Conservation (phyloP, 345 rosid genomes). For the Sisymbrium irio region DNA sequence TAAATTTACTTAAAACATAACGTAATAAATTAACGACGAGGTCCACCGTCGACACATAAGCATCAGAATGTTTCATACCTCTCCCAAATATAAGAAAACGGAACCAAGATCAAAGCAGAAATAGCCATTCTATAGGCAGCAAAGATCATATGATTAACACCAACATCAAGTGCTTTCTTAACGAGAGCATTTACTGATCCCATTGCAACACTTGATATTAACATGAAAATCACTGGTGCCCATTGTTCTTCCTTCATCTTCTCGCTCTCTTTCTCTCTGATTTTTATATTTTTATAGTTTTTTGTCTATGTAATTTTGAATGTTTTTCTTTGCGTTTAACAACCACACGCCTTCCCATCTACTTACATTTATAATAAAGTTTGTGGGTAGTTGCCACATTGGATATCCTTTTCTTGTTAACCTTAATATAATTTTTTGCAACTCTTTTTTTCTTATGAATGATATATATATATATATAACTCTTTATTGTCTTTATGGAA, state of each 20-base stretch:
- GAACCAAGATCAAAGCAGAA: constrained; percentile 50
- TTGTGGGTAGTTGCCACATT: constrained; percentile 9
- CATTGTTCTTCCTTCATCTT: constrained; percentile 33
- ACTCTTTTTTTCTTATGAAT: not conserved
- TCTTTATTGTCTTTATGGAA: not conserved
- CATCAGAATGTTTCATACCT: constrained; percentile 36
- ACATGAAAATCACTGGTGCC: constrained; percentile 50
- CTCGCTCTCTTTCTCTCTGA: not conserved
- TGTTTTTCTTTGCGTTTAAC: constrained; percentile 27
- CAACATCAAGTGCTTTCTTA: constrained; percentile 53
- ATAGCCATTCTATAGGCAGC: constrained; percentile 54
- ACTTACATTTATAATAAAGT: constrained; percentile 18
- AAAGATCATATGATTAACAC: constrained; percentile 51
- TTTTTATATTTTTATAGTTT: not conserved
- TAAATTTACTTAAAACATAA: not conserved
- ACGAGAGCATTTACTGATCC: constrained; percentile 59
- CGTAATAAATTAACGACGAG: not conserved
- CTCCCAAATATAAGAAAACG: constrained; percentile 50
- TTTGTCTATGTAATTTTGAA: constrained; percentile 11
- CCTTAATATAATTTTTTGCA: not conserved
- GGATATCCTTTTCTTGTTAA: not conserved
- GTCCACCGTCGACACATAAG: not conserved
- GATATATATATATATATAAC: not conserved
- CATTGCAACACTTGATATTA: constrained; percentile 44
- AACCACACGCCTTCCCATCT: constrained; percentile 24